A percentile compares a stretch with the other conserved stretches of the same genome.
Conservation (phyloP, 2,329 filamentous ascomycete genomes). For the Phaeosphaeriaceae sp. region DNA sequence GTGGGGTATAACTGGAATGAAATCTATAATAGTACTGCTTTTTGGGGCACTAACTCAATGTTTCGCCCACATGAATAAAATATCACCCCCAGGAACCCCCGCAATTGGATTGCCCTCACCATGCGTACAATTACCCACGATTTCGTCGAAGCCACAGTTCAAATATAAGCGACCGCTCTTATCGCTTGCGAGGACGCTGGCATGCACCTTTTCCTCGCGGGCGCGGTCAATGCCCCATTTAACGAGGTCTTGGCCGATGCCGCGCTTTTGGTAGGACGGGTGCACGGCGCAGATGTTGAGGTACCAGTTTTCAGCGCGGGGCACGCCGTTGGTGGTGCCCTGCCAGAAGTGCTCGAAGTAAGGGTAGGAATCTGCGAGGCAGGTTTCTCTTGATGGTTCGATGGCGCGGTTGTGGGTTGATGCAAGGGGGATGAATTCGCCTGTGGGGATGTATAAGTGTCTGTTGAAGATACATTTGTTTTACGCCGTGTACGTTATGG, state of each 20-base stretch:
- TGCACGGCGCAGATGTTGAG: slow-evolving; percentile 49
- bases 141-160: slow-evolving; percentile 43
- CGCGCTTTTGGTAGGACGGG: slow-evolving; percentile 49
- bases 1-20: no score
- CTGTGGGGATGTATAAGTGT: neutral
- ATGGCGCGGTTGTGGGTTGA: slow-evolving; percentile 28
- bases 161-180: slow-evolving; percentile 52
- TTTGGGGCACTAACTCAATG: no score
- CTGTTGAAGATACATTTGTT: no score
- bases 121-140: slow-evolving; percentile 39
- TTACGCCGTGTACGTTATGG: no score
- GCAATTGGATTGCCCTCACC: slow-evolving; percentile 42
- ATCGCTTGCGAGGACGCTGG: slow-evolving; percentile 49
- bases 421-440: slow-evolving; percentile 10
- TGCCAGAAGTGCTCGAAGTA: slow-evolving; percentile 29
- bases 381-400: slow-evolving; percentile 19
- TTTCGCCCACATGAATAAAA: slow-evolving; percentile 42
- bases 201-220: slow-evolving; percentile 45
- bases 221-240: slow-evolving; percentile 51
- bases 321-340: slow-evolving; percentile 1
- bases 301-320: slow-evolving; percentile 47
- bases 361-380: slow-evolving; percentile 15
- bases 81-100: slow-evolving; percentile 32
- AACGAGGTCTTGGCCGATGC: slow-evolving; percentile 49
- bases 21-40: no score